Evolutionary conservation across 306 rosid genomes (phyloP).

Genomic region (Prinsepia uniflora): DNA sequence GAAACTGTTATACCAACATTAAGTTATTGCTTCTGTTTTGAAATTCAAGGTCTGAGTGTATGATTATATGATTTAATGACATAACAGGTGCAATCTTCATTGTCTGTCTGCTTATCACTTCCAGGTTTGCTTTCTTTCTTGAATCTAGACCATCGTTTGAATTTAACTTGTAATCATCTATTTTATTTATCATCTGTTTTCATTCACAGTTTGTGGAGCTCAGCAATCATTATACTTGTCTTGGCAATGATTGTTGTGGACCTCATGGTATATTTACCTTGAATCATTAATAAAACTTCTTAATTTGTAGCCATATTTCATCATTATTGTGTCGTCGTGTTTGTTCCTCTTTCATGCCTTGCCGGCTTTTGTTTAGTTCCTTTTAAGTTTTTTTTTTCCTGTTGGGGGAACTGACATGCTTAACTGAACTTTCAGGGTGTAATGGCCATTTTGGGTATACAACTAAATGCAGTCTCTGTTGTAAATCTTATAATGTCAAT

Average conservation of each 20-base stretch:
- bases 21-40: neutral
- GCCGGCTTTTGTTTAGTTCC: neutral
- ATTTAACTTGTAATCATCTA: constrained; percentile 2
- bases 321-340: neutral
- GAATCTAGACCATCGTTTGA: constrained; percentile 5
- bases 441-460: constrained; percentile 87
- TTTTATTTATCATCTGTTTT: constrained; percentile 20
- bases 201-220: constrained; percentile 79
- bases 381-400: neutral
- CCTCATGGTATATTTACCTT: constrained; percentile 64
- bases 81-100: constrained; percentile 84
- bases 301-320: neutral
- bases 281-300: constrained; percentile 14
- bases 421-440: constrained; percentile 66
- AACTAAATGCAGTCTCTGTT: constrained; percentile 92
- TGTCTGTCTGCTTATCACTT: constrained; percentile 76
- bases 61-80: constrained; percentile 21
- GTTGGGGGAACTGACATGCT: constrained; percentile 16
- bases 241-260: constrained; percentile 88
- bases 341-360: neutral
- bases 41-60: neutral
- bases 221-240: constrained; percentile 75
- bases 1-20: neutral
- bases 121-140: constrained; percentile 55
- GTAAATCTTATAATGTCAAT: constrained; percentile 91